Evolutionary conservation across 345 rosid genomes (phyloP).

Genomic region (Draba incana): DNA sequence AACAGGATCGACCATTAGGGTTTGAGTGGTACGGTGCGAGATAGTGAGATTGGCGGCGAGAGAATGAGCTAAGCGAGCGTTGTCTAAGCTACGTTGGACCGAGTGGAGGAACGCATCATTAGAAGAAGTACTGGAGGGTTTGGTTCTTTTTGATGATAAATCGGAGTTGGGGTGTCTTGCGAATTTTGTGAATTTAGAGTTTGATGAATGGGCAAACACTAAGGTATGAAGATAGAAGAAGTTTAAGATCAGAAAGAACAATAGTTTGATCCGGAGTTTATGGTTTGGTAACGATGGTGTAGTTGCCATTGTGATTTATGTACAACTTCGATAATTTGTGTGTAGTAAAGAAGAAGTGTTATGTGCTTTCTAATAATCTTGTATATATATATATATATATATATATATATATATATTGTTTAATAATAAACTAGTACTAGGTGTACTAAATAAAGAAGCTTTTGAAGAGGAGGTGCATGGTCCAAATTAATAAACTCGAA

Average conservation of each 20-base stretch:
- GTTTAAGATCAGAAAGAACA: conserved; percentile 19
- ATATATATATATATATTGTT: too few species aligned
- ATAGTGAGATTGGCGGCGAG: conserved; percentile 34
- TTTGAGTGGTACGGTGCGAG: conserved; percentile 12
- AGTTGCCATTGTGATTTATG: conserved; percentile 35
- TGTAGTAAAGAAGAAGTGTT: conserved; percentile 30
- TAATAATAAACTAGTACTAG: conserved; percentile 14
- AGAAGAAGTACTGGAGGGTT: conserved; percentile 18
- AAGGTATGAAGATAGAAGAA: conserved; percentile 7
- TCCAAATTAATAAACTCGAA: conserved; percentile 12
- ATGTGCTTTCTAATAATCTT: conserved; percentile 16
- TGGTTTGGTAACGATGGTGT: conserved; percentile 5
- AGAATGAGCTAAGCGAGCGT: conserved; percentile 44
- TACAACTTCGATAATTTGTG: conserved; percentile 19
- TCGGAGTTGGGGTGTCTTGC: conserved; percentile 23
- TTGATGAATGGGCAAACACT: conserved; percentile 35
- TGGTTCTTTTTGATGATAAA: conserved; percentile 16
- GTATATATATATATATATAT: conserved; percentile 32
- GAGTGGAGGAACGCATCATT: conserved; percentile 40
- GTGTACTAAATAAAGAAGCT: conserved; percentile 21
- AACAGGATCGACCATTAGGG: conserved; percentile 30
- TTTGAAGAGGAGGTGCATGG: conserved; percentile 8
- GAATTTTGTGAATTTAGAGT: conserved; percentile 39
- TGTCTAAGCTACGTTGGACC: conserved; percentile 39
- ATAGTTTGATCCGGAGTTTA: conserved; percentile 6